Evolutionary conservation across 1,284 basidiomycete species (phyloP).

Genomic region (Anthracocystis panici-leucophaei): DNA sequence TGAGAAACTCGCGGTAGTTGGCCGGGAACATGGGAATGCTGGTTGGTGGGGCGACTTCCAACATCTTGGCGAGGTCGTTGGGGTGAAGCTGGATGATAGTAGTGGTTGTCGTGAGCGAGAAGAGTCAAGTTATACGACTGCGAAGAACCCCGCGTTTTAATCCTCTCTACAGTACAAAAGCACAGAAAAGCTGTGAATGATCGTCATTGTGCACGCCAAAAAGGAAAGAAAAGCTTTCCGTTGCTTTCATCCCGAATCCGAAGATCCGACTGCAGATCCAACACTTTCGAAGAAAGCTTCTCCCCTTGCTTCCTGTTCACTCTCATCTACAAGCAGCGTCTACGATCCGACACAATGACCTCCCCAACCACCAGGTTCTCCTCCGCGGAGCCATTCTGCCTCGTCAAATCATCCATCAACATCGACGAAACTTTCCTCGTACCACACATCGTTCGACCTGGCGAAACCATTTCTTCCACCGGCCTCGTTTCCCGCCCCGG

Average conservation of each 20-base stretch:
- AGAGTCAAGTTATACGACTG: background rate
- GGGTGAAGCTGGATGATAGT: background rate
- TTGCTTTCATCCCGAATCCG: constrained; percentile 5
- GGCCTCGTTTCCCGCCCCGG: constrained; percentile 57
- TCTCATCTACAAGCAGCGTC: background rate
- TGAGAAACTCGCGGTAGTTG: constrained; percentile 45
- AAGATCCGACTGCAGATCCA: constrained; percentile 16
- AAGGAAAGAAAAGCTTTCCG: background rate
- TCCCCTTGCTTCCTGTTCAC: background rate
- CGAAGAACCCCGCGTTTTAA: constrained; percentile 8
- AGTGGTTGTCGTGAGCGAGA: background rate
- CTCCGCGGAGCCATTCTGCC: constrained; percentile 44
- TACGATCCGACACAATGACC: constrained; percentile 1
- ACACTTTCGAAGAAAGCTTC: background rate
- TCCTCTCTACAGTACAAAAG: background rate
- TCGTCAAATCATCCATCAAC: constrained; percentile 67
- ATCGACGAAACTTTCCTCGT: constrained; percentile 68
- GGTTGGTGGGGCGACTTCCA: constrained; percentile 38
- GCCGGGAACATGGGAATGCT: constrained; percentile 32
- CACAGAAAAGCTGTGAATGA: constrained; percentile 1
- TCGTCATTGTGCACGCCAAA: constrained; percentile 24
- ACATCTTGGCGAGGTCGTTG: constrained; percentile 14
- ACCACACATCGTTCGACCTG: constrained; percentile 61
- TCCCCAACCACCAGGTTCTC: constrained; percentile 16
- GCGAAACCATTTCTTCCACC: constrained; percentile 65